Conservation (phyloP, 352 stramenopile species). For the Sclerospora graminicola region DNA sequence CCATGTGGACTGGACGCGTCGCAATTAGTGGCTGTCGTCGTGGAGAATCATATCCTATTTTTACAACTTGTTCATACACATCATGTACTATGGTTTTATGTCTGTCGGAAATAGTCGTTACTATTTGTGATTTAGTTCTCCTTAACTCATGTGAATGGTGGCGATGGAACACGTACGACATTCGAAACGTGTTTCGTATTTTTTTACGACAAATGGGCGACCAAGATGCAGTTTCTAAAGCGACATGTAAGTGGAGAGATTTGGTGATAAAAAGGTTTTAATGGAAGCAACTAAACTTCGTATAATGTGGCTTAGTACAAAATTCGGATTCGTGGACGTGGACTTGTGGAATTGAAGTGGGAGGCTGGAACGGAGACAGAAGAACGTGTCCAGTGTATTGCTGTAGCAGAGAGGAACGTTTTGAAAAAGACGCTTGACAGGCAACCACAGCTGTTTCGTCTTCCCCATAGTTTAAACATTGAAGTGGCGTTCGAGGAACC, state of each 20-base stretch:
- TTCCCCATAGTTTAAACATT: constrained; percentile 30
- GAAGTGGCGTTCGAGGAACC: constrained; percentile 48
- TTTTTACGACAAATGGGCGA: constrained; percentile 68
- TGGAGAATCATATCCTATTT: constrained; percentile 44
- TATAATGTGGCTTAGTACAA: constrained; percentile 50
- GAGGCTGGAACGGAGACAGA: constrained; percentile 52
- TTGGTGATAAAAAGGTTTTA: too few relatives aligned
- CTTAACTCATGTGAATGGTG: constrained; percentile 17
- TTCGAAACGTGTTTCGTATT: constrained; percentile 50
- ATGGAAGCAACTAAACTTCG: too few relatives aligned
- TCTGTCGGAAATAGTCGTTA: neutral
- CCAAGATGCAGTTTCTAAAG: constrained; percentile 46
- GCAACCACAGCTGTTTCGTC: constrained; percentile 20
- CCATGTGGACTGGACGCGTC: constrained; percentile 46
- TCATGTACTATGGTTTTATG: neutral
- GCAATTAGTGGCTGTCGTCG: constrained; percentile 35
- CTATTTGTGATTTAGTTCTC: constrained; percentile 2
- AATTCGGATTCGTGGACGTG: constrained; percentile 35
- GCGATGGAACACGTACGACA: constrained; percentile 18
- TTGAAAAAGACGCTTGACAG: constrained; percentile 37
- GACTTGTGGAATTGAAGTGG: constrained; percentile 46
- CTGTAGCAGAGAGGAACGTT: constrained; percentile 49
- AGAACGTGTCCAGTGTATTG: constrained; percentile 38
- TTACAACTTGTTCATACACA: neutral
- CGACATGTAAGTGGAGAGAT: constrained; percentile 32